Conservation (phyloP, 768 basidiomycete species). For the Tylopilus vinaceipallidus region DNA sequence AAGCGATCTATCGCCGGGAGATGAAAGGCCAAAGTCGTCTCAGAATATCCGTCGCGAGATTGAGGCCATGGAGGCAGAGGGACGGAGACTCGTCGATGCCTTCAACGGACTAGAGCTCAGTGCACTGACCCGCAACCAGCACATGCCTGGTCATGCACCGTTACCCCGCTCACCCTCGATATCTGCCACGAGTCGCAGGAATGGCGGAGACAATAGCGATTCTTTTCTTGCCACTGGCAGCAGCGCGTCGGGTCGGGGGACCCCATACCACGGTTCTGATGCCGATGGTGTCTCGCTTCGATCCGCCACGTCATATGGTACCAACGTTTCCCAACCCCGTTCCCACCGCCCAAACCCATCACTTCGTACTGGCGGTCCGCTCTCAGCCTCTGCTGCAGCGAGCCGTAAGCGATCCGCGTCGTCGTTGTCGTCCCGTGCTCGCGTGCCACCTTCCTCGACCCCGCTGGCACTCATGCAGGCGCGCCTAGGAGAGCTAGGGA, state of each 20-base stretch:
- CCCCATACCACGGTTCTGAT: conserved; percentile 37
- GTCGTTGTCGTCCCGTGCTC: conserved; percentile 52
- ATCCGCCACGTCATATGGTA: conserved; percentile 51
- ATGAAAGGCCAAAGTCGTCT: conserved; percentile 57
- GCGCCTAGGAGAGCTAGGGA: conserved; percentile 35
- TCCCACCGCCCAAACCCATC: conserved; percentile 42
- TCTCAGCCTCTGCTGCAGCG: conserved; percentile 30
- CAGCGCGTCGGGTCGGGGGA: conserved; percentile 30
- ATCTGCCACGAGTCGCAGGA: conserved; percentile 25
- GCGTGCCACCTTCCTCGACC: conserved; percentile 34
- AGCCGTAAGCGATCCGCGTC: conserved; percentile 61
- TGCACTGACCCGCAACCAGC: conserved; percentile 47
- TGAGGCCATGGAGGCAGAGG: conserved; percentile 66
- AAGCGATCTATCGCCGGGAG: conserved; percentile 44
- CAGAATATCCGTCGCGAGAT: conserved; percentile 68
- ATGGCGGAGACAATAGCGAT: conserved; percentile 26
- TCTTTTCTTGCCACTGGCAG: conserved; percentile 23
- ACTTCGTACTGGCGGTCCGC: conserved; percentile 34
- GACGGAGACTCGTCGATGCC: conserved; percentile 67
- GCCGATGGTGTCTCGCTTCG: conserved; percentile 51
- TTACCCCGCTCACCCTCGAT: conserved; percentile 31
- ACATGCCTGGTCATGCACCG: conserved; percentile 18
- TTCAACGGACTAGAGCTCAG: conserved; percentile 78
- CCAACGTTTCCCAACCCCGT: conserved; percentile 46
- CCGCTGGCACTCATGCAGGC: conserved; percentile 30